A percentile compares a stretch with the other conserved stretches of the same genome.
Conservation (phyloP, 129 eudicot species). For the Erigeron canadensis region DNA sequence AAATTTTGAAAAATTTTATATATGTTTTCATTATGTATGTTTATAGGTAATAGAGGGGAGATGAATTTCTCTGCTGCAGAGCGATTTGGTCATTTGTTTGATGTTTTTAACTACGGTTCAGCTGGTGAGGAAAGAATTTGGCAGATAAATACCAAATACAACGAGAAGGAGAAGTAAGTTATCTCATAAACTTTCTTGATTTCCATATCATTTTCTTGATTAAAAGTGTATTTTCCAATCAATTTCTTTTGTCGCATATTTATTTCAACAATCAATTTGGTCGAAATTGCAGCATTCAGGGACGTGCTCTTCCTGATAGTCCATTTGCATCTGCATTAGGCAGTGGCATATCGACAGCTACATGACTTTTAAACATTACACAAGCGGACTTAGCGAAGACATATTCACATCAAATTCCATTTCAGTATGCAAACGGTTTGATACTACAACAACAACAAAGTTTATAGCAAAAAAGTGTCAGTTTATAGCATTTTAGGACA, state of each 20-base stretch:
- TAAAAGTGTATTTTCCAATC: not conserved
- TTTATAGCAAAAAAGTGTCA: slow-evolving; percentile 17
- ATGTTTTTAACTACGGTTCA: slow-evolving; percentile 45
- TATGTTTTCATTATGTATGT: slow-evolving; percentile 5
- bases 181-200: not conserved
- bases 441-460: slow-evolving; percentile 20
- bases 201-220: not conserved
- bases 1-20: not conserved
- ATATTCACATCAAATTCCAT: slow-evolving; percentile 19
- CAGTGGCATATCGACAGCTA: slow-evolving; percentile 50
- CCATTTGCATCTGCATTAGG: slow-evolving; percentile 53
- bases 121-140: slow-evolving; percentile 42
- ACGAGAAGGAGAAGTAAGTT: slow-evolving; percentile 65
- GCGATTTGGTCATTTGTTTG: slow-evolving; percentile 47
- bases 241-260: not conserved
- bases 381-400: slow-evolving; percentile 29
- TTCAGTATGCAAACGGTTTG: slow-evolving; percentile 5
- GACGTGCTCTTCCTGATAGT: slow-evolving; percentile 56
- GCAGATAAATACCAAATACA: slow-evolving; percentile 38
- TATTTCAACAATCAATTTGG: not conserved
- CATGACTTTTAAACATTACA: slow-evolving; percentile 32
- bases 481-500: slow-evolving; percentile 22
- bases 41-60: slow-evolving; percentile 33
- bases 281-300: slow-evolving; percentile 43
- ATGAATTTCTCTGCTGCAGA: slow-evolving; percentile 46